phyloP scores from a whole-genome alignment of 306 rosid genomes.

The Dryas octopetala region DNA sequence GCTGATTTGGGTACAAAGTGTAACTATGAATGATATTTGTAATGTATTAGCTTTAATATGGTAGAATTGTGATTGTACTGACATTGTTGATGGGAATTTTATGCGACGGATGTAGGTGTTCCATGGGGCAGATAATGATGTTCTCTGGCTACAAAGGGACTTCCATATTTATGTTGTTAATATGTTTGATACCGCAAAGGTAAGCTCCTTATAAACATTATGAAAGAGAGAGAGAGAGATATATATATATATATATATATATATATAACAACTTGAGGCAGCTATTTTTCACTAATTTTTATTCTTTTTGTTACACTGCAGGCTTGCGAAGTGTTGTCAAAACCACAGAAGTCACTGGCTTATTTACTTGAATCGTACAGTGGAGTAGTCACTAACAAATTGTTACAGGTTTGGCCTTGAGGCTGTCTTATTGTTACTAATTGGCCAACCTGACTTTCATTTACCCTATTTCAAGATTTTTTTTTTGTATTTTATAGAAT shows the following conservation, averaged over 20 bases:
- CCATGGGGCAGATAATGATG: constrained; percentile 95
- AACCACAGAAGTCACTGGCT: constrained; percentile 91
- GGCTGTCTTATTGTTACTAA: constrained; percentile 2
- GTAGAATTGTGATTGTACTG: no score
- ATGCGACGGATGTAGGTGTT: constrained; percentile 60
- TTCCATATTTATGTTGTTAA: constrained; percentile 85
- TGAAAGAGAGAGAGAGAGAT: not conserved
- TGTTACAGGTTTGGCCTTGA: constrained; percentile 69
- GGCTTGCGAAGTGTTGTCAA: constrained; percentile 92
- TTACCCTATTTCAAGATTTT: not conserved
- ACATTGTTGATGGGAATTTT: constrained; percentile 20
- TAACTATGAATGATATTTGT: not conserved
- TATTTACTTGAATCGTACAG: constrained; percentile 90
- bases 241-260: not conserved
- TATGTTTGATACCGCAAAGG: constrained; percentile 92
- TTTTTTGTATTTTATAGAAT: not conserved
- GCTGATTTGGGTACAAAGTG: not conserved
- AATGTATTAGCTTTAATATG: not conserved
- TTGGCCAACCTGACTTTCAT: no score
- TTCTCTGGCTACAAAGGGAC: constrained; percentile 92
- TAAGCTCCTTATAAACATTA: constrained; percentile 27
- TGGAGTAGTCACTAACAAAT: constrained; percentile 74
- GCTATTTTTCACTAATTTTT: constrained; percentile 11
- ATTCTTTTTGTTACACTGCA: constrained; percentile 39
- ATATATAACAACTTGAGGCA: constrained; percentile 21